These are phyloP conservation scores for Xylaria digitata DNA, from an alignment of 2,329 filamentous ascomycete species.

Conservation along the genomic window DNA sequence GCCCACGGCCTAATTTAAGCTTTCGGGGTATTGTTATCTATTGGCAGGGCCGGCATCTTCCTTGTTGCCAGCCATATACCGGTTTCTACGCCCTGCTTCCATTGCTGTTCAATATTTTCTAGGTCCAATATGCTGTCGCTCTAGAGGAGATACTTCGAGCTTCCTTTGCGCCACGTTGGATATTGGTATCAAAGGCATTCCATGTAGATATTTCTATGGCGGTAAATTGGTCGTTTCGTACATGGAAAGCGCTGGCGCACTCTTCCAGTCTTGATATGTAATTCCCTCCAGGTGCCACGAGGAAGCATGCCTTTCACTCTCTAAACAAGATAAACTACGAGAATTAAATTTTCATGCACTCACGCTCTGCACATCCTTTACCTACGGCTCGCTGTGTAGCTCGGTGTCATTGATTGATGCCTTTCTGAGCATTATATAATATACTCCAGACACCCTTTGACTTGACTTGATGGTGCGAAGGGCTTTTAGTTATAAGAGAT, in stretches of 20 bases:
- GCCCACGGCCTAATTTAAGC: slow-evolving; percentile 44
- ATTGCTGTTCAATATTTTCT: background rate
- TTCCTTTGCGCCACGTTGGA: background rate
- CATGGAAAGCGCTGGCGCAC: slow-evolving; percentile 21
- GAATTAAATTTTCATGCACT: background rate
- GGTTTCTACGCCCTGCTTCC: background rate
- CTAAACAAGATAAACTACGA: background rate
- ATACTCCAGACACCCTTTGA: background rate
- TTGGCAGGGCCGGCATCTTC: background rate
- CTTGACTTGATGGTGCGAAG: background rate
- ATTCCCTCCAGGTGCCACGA: background rate
- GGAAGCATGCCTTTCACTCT: background rate
- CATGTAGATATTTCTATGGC: background rate
- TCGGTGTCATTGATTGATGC: background rate
- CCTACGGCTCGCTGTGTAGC: background rate
- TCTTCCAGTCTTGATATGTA: background rate
- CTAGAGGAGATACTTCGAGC: background rate
- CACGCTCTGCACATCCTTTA: background rate
- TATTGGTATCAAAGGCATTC: background rate
- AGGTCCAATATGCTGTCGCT: background rate
- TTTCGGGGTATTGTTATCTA: background rate
- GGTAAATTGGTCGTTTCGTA: background rate
- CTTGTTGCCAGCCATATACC: background rate
- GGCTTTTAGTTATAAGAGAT: background rate
- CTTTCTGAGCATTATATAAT: background rate